Conservation (phyloP, 2,329 filamentous ascomycete species). For the Stachybotrys chlorohalonatus region DNA sequence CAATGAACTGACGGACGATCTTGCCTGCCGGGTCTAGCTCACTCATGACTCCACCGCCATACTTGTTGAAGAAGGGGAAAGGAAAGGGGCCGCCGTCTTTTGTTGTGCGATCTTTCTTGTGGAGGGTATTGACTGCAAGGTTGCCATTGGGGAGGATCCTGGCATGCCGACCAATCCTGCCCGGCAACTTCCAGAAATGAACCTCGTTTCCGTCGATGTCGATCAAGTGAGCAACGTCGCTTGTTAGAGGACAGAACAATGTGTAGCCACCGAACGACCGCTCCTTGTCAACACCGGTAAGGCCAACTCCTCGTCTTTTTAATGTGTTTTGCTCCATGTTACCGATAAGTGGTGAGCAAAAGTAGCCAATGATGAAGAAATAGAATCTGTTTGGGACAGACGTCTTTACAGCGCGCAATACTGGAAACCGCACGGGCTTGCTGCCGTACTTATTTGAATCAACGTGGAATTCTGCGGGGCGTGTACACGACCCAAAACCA, state of each 20-base stretch:
- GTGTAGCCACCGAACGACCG: constrained; percentile 17
- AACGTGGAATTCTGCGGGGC: no score
- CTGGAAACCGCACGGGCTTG: not conserved
- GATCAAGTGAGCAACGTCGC: constrained; percentile 13
- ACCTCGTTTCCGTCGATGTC: constrained; percentile 18
- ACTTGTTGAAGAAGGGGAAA: constrained; percentile 20
- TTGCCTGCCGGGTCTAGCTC: constrained; percentile 15
- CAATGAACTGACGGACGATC: constrained; percentile 14
- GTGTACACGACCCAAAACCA: not conserved
- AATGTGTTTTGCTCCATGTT: constrained; percentile 19
- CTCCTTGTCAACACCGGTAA: constrained; percentile 16
- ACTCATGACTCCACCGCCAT: constrained; percentile 18
- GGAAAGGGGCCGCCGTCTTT: constrained; percentile 12
- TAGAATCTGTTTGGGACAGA: not conserved
- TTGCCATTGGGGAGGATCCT: constrained; percentile 17
- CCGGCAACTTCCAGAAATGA: constrained; percentile 18
- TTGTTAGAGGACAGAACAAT: constrained; percentile 19
- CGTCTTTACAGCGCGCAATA: not conserved
- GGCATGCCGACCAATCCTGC: constrained; percentile 16
- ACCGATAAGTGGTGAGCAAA: not conserved
- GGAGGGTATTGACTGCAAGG: constrained; percentile 19
- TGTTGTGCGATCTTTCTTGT: constrained; percentile 5
- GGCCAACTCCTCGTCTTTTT: constrained; percentile 16
- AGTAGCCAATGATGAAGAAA: not conserved
- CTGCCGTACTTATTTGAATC: no score